Conservation (phyloP, 306 rosid genomes). For the Prunus dulcis region DNA sequence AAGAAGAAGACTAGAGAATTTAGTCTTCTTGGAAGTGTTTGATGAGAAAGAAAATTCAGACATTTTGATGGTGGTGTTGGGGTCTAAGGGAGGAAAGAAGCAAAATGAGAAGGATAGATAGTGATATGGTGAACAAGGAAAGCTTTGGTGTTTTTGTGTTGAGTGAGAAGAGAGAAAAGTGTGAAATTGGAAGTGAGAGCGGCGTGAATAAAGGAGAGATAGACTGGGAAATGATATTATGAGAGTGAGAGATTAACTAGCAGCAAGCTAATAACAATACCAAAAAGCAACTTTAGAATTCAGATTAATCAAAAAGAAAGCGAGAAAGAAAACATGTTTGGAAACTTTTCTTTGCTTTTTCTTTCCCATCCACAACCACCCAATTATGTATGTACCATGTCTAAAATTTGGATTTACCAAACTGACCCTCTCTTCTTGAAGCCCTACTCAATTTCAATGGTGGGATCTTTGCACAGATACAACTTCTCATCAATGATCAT, state of each 20-base stretch:
- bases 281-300: conserved; percentile 16
- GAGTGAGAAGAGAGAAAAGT: conserved; percentile 23
- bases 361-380: conserved; percentile 40
- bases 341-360: conserved; percentile 32
- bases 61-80: conserved; percentile 33
- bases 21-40: conserved; percentile 35
- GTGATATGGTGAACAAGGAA: conserved; percentile 2
- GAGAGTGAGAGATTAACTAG: conserved; percentile 21
- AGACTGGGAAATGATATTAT: conserved; percentile 33
- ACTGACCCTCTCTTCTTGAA: not conserved
- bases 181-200: conserved; percentile 37
- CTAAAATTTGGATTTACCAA: conserved; percentile 13
- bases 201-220: conserved; percentile 94
- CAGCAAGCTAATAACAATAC: conserved; percentile 19
- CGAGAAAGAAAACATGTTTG: conserved; percentile 33
- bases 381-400: conserved; percentile 2
- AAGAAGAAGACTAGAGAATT: conserved; percentile 39
- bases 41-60: conserved; percentile 50
- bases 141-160: conserved; percentile 18
- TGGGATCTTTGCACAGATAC: not conserved
- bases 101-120: not conserved
- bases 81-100: conserved; percentile 22
- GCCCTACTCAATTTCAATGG: not conserved
- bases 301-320: conserved; percentile 1
- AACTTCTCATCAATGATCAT: not conserved